A percentile compares a stretch with the other conserved stretches of the same genome.
These are phyloP conservation scores for Lycium barbarum DNA, from an alignment of 257 asterid genomes.

Conservation along the genomic window DNA sequence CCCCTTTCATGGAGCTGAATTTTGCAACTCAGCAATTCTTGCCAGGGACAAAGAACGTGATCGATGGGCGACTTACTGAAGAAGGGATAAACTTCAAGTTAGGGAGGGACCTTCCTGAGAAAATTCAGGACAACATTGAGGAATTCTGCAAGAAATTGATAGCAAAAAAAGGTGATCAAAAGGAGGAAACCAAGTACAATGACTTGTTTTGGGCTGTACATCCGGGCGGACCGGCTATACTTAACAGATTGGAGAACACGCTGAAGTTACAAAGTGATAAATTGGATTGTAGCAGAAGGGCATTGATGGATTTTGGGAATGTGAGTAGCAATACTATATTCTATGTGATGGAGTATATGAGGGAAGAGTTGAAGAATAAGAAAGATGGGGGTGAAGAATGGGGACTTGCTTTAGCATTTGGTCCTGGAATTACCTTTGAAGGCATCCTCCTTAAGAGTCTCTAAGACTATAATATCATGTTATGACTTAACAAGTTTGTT, in stretches of 20 bases:
- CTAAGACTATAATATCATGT: conserved; percentile 3
- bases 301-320: conserved; percentile 86
- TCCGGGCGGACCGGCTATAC: conserved; percentile 93
- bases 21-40: conserved; percentile 76
- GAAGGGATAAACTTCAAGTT: conserved; percentile 87
- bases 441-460: conserved; percentile 86
- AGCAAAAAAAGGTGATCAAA: conserved; percentile 35
- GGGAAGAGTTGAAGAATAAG: conserved; percentile 65
- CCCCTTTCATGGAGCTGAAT: conserved; percentile 72
- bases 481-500: background rate
- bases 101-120: conserved; percentile 80
- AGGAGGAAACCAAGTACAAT: conserved; percentile 42
- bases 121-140: conserved; percentile 80
- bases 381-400: conserved; percentile 62
- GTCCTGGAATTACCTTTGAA: conserved; percentile 93
- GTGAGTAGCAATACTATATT: conserved; percentile 89
- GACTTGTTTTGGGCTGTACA: conserved; percentile 96
- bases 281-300: conserved; percentile 83
- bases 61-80: conserved; percentile 78
- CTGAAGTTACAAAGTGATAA: conserved; percentile 55
- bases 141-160: conserved; percentile 71
- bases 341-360: conserved; percentile 86
- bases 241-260: conserved; percentile 69
- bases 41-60: conserved; percentile 64
- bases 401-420: conserved; percentile 92